Base-by-base conservation (phyloP, 768 basidiomycete genomes). In the Cyclocybe cylindracea region DNA sequence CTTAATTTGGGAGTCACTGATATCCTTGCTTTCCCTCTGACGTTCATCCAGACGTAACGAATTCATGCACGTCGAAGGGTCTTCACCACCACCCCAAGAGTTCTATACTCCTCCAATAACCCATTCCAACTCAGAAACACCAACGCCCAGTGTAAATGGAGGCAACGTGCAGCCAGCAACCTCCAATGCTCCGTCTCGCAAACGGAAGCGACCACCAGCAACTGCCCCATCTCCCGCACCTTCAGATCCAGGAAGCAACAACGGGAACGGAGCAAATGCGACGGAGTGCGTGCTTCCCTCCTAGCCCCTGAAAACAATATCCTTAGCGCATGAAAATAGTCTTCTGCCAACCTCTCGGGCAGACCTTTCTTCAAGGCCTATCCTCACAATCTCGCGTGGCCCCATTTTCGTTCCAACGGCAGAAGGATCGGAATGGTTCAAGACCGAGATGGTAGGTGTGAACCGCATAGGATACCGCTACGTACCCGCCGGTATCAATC, bases 391-490 rank as follows among this genome's bases (percentile, higher is more conserved):
- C 55, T 89, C 88, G 46, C 86, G 90, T 19, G 86, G 84, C 24
- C 90, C 90, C 1, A 70, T 74, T 1, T 91, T 92, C 66, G 64
- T 82, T 16, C 84, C 86, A 4, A 68, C 77, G n/a, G 64, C 74
- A 3, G 83, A 86, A 45, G 65, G 66, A 24, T 80, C 84, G 19
- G 72, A 73, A 42, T 88, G 81, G 67, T 79, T 74, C 71, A 78
- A 78, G 56, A 91, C 88, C 7, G 90, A 92, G 55, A 78, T 84
- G 14, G 73, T 86, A 33, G 86, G 82, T 46, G 76, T 83, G 59
- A 92, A 92, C 61, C 84, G 88, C 50, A 76, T 90, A 47, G 87
- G 87, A 7, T 92, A 84, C 59, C 85, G 91, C 39, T 93, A 93
- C 56, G 76, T 83, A 8, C 90, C 91, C 19, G 90, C 90, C 0